Evolutionary conservation across 495 filamentous ascomycete species (phyloP).

Genomic region (Cudoniella acicularis): DNA sequence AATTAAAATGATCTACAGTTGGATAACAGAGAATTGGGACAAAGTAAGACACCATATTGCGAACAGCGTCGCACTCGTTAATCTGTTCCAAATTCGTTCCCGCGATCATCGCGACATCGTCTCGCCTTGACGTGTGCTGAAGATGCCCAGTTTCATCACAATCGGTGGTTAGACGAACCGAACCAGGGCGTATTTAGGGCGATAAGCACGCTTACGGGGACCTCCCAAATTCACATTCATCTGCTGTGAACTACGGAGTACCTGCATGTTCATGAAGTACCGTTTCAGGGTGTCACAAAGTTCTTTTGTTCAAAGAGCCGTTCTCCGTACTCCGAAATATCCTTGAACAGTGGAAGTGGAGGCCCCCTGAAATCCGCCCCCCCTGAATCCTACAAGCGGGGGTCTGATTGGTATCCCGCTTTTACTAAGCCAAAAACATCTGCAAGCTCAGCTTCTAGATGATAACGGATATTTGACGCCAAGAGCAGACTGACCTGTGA

Average conservation of each 20-base stretch:
- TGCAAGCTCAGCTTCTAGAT: neutral
- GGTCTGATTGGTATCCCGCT: neutral
- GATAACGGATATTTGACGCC: neutral
- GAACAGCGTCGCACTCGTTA: neutral
- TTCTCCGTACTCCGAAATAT: too few relatives aligned
- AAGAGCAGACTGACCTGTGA: neutral
- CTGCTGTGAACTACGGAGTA: too few relatives aligned
- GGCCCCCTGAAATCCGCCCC: too few relatives aligned
- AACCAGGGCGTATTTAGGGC: neutral
- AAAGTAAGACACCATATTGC: neutral
- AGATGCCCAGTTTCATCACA: neutral
- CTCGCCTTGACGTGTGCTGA: too few relatives aligned
- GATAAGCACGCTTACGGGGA: too few relatives aligned
- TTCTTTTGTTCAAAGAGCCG: too few relatives aligned
- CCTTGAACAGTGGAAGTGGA: too few relatives aligned
- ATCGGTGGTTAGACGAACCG: neutral
- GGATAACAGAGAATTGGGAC: neutral
- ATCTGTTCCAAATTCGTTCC: neutral
- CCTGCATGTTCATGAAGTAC: too few relatives aligned
- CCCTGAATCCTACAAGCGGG: neutral
- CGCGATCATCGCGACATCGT: neutral
- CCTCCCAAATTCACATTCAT: too few relatives aligned
- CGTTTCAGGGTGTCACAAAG: too few relatives aligned
- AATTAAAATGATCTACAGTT: too few relatives aligned
- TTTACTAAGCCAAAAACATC: too few relatives aligned